Evolutionary conservation across 202 grass and related monocot species (phyloP), one percentile per base, ranked within the genome.

Genomic region (Musa balbisiana): DNA sequence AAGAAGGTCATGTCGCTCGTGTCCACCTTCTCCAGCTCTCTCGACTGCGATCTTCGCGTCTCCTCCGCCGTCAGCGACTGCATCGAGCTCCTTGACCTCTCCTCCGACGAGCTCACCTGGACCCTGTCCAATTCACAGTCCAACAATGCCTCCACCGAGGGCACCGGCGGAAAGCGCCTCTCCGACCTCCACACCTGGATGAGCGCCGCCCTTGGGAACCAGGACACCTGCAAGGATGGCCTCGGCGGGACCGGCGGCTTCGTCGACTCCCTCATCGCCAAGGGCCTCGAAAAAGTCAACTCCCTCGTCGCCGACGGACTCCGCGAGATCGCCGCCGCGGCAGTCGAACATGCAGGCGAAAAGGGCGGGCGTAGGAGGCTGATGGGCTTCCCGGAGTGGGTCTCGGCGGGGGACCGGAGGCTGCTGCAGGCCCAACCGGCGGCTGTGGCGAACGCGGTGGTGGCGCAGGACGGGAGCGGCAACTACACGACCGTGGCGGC

Each of bases 171-270:
- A 19, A 55, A 55, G 12, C 15, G 26, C 54, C 73, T 14, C 55
- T 60, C 54, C 16, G 73, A 75, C 55, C 73, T 75, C 25, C 54
- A n/a, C 26, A 60, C 73, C 15, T 75, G 74, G 74, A 19, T 76
- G 27, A 76, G 74, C 59, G 74, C 74, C 11, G 74, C 74, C 33
- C 58, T 76, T 43, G 74, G 74, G 8, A 76, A 76, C 59, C 74
- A 76, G 74, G 74, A 76, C 58, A 76, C 74, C 58, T 76, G 74
- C 74, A 76, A 76, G 49, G 74, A 76, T 43, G 17, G 58, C 55
- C 74, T 76, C n/a, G 25, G 33, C 0, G 49, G 49, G 2, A 56
- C 74, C 58, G n/a, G 49, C 74, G n/a, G 74, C 58, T 0, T 76
- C 43, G 4, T 76, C 59, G 58, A 3, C 1, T 23, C 27, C 20